A percentile compares a stretch with the other conserved stretches of the same genome.
Evolutionary conservation across 139 green algal species (phyloP).

Genomic region (Zygnema cylindricum): DNA sequence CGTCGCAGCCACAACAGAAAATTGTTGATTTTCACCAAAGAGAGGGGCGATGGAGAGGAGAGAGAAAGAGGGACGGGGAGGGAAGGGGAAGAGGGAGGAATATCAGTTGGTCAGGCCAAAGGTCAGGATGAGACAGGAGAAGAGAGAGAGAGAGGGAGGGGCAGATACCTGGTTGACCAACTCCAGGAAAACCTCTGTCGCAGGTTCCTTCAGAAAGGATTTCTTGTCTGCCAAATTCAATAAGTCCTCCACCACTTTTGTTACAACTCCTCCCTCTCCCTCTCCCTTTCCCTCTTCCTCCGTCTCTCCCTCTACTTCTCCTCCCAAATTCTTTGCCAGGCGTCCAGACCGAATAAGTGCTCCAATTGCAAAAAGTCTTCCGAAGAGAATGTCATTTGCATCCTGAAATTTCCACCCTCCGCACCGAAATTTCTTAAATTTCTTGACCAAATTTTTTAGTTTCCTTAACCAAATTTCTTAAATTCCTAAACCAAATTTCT

Average conservation of each 20-base stretch:
- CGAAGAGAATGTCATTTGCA: conserved; percentile 18
- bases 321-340: too few species aligned
- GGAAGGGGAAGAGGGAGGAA: background rate
- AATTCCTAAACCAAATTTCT: too few species aligned
- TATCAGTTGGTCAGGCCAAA: too few species aligned
- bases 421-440: too few species aligned
- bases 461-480: too few species aligned
- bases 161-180: conserved; percentile 10
- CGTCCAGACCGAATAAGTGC: conserved; percentile 20
- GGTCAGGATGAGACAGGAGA: too few species aligned
- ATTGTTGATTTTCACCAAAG: too few species aligned
- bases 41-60: too few species aligned
- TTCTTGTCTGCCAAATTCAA: conserved; percentile 6
- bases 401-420: too few species aligned
- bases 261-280: conserved; percentile 1
- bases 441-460: too few species aligned
- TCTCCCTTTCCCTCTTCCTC: background rate
- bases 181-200: conserved; percentile 25
- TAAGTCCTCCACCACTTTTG: conserved; percentile 10
- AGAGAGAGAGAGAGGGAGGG: too few species aligned
- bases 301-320: background rate
- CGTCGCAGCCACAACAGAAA: too few species aligned
- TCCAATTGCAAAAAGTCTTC: conserved; percentile 37
- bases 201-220: conserved; percentile 29
- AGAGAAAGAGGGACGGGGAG: background rate